A percentile compares a stretch with the other conserved stretches of the same genome.
Evolutionary conservation across 129 eudicot genomes (phyloP).

Genomic region (Calendula officinalis): DNA sequence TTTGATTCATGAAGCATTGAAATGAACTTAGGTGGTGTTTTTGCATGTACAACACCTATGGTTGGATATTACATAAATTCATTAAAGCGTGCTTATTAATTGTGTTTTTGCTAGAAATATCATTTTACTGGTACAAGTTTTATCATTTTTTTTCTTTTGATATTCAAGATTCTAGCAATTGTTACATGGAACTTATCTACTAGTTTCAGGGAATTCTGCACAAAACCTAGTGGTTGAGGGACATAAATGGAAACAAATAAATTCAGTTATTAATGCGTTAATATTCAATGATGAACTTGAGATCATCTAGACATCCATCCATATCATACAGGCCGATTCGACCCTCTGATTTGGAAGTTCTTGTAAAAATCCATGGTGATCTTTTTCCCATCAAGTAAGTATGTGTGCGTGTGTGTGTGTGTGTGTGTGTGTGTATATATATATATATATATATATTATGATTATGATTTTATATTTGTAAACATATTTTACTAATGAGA

Average conservation of each 20-base stretch:
- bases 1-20: background rate
- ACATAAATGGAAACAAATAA: slow-evolving; percentile 53
- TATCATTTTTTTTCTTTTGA: slow-evolving; percentile 8
- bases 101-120: background rate
- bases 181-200: slow-evolving; percentile 19
- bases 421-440: background rate
- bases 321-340: slow-evolving; percentile 71
- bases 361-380: slow-evolving; percentile 72
- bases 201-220: slow-evolving; percentile 29
- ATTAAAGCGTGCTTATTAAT: background rate
- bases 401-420: background rate
- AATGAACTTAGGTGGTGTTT: background rate
- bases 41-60: background rate
- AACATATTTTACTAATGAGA: too few species aligned
- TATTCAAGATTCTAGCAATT: slow-evolving; percentile 20
- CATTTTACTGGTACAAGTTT: background rate
- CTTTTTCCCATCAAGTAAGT: slow-evolving; percentile 88
- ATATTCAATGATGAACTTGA: slow-evolving; percentile 59
- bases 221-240: slow-evolving; percentile 43
- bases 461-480: background rate
- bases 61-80: background rate
- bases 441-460: too few species aligned
- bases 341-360: slow-evolving; percentile 67
- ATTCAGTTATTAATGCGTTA: slow-evolving; percentile 39
- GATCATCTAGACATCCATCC: slow-evolving; percentile 47